Conservation (phyloP, 2,329 filamentous ascomycete species). For the Fusarium ramigenum region DNA sequence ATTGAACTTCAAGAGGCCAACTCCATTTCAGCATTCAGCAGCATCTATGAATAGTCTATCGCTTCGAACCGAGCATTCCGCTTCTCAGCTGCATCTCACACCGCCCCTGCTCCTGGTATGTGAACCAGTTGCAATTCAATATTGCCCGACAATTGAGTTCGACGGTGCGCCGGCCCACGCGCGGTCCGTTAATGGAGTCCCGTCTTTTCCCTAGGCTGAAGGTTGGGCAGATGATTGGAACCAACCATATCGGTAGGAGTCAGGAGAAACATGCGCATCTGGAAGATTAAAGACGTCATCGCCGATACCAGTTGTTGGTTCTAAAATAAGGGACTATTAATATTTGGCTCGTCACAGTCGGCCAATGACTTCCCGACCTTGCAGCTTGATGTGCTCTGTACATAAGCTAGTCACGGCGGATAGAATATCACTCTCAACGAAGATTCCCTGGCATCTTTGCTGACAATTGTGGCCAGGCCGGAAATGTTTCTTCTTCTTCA, state of each 20-base stretch:
- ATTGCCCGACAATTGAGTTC: slow-evolving; percentile 41
- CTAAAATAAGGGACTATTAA: slow-evolving; percentile 2
- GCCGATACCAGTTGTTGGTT: slow-evolving; percentile 10
- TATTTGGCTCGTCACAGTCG: background rate
- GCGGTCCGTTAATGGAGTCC: slow-evolving; percentile 44
- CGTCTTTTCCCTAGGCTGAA: slow-evolving; percentile 44
- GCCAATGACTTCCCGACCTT: background rate
- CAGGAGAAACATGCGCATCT: slow-evolving; percentile 24
- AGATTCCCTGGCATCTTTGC: slow-evolving; percentile 3
- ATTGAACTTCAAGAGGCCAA: background rate
- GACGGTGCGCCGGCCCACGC: slow-evolving; percentile 41
- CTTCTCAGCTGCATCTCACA: slow-evolving; percentile 20
- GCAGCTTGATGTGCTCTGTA: background rate
- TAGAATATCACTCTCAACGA: background rate
- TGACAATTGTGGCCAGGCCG: slow-evolving; percentile 1
- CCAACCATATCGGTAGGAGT: slow-evolving; percentile 35
- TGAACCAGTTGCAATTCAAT: slow-evolving; percentile 15
- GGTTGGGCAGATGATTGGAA: slow-evolving; percentile 34
- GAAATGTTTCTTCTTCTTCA: slow-evolving; percentile 4
- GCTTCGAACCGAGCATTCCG: background rate
- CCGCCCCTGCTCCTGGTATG: slow-evolving; percentile 19
- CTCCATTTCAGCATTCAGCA: background rate
- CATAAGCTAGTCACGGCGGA: background rate
- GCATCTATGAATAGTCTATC: background rate
- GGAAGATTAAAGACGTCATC: slow-evolving; percentile 28